These are phyloP conservation scores for Aspergillus glaucus DNA, from an alignment of 2,329 filamentous ascomycete species.

Conservation along the genomic window DNA sequence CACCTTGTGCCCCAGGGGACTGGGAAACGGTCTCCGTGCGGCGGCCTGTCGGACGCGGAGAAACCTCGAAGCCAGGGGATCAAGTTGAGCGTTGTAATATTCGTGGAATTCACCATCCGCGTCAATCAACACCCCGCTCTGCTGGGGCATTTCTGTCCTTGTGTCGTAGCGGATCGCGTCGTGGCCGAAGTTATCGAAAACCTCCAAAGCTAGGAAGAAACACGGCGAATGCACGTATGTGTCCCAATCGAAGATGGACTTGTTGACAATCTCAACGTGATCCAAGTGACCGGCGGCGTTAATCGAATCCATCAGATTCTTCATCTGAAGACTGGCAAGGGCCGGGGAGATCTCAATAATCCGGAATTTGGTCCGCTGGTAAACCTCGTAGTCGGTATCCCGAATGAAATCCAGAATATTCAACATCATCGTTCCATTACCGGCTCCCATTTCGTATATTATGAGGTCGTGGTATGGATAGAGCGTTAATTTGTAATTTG, in stretches of 20 bases:
- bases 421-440: slow-evolving; percentile 94
- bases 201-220: slow-evolving; percentile 96
- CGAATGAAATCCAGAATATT: slow-evolving; percentile 97
- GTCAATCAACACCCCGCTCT: slow-evolving; percentile 84
- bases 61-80: slow-evolving; percentile 76
- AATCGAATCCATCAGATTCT: slow-evolving; percentile 61
- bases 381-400: slow-evolving; percentile 80
- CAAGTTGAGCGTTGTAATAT: slow-evolving; percentile 76
- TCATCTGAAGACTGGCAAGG: slow-evolving; percentile 70
- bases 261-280: slow-evolving; percentile 91
- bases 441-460: slow-evolving; percentile 98
- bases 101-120: slow-evolving; percentile 84
- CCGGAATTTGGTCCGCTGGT: slow-evolving; percentile 85
- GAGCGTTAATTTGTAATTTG: slow-evolving; percentile 89
- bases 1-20: slow-evolving; percentile 42
- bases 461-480: slow-evolving; percentile 96
- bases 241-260: slow-evolving; percentile 90
- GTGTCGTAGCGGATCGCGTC: slow-evolving; percentile 89
- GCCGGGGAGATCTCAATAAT: slow-evolving; percentile 91
- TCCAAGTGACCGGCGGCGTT: slow-evolving; percentile 68
- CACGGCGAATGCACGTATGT: slow-evolving; percentile 83
- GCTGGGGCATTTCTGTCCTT: slow-evolving; percentile 71
- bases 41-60: slow-evolving; percentile 78
- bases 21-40: slow-evolving; percentile 37
- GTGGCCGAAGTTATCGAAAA: slow-evolving; percentile 97